phyloP scores from a whole-genome alignment of 805 yeast genomes.

The Wickerhamiella bombiphila region DNA sequence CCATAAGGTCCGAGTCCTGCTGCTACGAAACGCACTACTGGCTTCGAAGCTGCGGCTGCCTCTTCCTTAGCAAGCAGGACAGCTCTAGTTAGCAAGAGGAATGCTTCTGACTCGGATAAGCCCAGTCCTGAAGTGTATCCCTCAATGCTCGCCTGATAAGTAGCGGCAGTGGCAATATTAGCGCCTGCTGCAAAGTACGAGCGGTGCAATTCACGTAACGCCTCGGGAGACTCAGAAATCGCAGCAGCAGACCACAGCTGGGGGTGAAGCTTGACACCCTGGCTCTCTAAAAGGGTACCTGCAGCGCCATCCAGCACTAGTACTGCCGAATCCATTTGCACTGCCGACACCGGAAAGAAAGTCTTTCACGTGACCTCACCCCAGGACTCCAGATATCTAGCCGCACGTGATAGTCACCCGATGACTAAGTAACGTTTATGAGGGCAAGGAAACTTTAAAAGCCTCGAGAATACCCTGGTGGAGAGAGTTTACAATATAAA shows the following conservation, averaged over 20 bases:
- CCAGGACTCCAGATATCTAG: too few species aligned
- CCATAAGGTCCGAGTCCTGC: conserved; percentile 74
- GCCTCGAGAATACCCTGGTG: too few species aligned
- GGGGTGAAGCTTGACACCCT: conserved; percentile 32
- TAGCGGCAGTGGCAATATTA: conserved; percentile 38
- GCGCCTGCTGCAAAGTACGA: conserved; percentile 43
- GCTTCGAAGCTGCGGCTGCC: conserved; percentile 7
- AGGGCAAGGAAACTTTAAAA: too few species aligned
- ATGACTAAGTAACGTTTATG: too few species aligned
- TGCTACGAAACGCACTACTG: conserved; percentile 23
- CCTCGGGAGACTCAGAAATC: conserved; percentile 28
- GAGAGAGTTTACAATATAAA: too few species aligned
- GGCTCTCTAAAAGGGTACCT: conserved; percentile 45
- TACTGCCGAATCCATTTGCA: background rate
- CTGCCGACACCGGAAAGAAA: too few species aligned
- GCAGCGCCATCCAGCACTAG: conserved; percentile 44
- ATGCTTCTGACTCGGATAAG: conserved; percentile 5
- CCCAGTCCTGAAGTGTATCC: conserved; percentile 22
- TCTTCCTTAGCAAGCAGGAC: conserved; percentile 21
- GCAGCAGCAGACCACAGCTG: conserved; percentile 51
- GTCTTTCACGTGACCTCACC: conserved; percentile 8
- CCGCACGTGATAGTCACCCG: too few species aligned
- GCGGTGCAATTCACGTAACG: conserved; percentile 33
- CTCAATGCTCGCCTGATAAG: conserved; percentile 43
- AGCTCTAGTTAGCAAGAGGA: conserved; percentile 8